Evolutionary conservation across 495 filamentous ascomycete species (phyloP).

Genomic region (Tuber melanosporum): DNA sequence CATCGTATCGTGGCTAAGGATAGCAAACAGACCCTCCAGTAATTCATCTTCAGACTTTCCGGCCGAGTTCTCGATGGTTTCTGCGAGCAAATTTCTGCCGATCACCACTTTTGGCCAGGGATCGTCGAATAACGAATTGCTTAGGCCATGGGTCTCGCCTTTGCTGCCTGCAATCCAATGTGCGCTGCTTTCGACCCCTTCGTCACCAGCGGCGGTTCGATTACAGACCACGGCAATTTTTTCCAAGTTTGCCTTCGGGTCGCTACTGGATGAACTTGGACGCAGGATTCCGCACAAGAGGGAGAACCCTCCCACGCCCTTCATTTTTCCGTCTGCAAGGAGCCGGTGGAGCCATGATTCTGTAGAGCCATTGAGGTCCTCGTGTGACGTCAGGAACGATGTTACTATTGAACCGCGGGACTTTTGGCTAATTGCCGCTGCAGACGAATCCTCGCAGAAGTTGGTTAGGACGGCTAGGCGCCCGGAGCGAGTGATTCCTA

Average conservation of each 20-base stretch:
- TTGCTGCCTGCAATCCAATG: constrained; percentile 61
- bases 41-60: constrained; percentile 56
- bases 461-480: constrained; percentile 90
- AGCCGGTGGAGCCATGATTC: constrained; percentile 63
- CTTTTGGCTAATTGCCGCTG: constrained; percentile 36
- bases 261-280: not conserved
- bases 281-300: constrained; percentile 78
- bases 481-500: constrained; percentile 77
- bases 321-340: constrained; percentile 58
- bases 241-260: constrained; percentile 48
- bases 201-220: constrained; percentile 59
- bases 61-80: constrained; percentile 45
- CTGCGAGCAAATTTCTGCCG: constrained; percentile 48
- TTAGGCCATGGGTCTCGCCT: constrained; percentile 69
- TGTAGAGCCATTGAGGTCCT: constrained; percentile 42
- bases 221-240: constrained; percentile 84
- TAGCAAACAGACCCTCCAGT: constrained; percentile 60
- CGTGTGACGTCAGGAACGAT: constrained; percentile 61
- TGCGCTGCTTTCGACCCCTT: constrained; percentile 44
- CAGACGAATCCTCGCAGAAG: constrained; percentile 64
- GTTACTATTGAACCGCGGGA: constrained; percentile 72
- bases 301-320: constrained; percentile 83
- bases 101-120: constrained; percentile 77
- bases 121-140: constrained; percentile 73
- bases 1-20: constrained; percentile 67